Conservation (phyloP, 176 grass and related monocot genomes). For the Paspalum notatum region DNA sequence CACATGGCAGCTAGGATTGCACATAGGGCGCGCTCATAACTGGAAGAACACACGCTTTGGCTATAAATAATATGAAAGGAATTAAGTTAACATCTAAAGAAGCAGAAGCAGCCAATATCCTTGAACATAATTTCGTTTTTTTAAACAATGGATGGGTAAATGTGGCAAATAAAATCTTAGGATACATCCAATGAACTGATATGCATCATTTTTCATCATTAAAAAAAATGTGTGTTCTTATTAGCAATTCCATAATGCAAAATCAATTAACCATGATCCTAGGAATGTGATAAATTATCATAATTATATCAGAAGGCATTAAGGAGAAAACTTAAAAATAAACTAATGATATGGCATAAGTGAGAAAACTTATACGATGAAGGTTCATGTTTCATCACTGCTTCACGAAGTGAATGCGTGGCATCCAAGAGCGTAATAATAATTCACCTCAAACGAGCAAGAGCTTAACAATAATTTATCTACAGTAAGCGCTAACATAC, state of each 20-base stretch:
- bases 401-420: background rate
- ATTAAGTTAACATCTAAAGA: conserved; percentile 23
- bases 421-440: background rate
- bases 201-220: background rate
- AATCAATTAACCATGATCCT: background rate
- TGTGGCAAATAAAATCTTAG: background rate
- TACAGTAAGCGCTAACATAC: conserved; percentile 1
- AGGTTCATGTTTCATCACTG: background rate
- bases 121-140: background rate
- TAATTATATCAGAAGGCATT: background rate
- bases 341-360: conserved; percentile 16
- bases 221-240: background rate
- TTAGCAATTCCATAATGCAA: conserved; percentile 1
- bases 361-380: background rate
- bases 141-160: background rate
- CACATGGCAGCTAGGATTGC: too few relatives aligned
- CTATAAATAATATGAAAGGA: too few relatives aligned
- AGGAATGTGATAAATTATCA: conserved; percentile 1
- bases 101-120: conserved; percentile 8
- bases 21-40: too few relatives aligned
- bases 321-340: conserved; percentile 18
- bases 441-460: background rate
- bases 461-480: background rate
- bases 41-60: too few relatives aligned
- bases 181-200: background rate